Percentiles rank a stretch among this genome's conserved stretches.
Evolutionary conservation across 768 basidiomycete species (phyloP).

Genomic region (Trametes cinnabarina): DNA sequence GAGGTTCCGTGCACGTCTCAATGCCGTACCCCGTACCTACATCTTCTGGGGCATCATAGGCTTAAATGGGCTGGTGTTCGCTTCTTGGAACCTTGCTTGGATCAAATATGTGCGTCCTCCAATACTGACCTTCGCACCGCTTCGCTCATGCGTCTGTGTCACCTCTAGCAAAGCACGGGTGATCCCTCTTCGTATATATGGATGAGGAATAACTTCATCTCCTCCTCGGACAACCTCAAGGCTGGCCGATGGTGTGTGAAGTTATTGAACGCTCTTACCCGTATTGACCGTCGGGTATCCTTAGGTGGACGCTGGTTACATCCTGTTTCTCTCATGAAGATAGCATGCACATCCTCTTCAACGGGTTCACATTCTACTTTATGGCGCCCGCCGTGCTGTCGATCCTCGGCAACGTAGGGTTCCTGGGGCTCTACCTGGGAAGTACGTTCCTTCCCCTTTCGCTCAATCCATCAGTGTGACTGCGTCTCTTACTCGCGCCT

Average conservation of each 20-base stretch:
- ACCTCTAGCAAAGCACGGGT: conserved; percentile 23
- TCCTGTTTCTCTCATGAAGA: conserved; percentile 68
- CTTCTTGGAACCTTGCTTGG: conserved; percentile 47
- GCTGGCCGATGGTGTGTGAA: conserved; percentile 62
- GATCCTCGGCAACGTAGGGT: conserved; percentile 63
- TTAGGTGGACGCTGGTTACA: conserved; percentile 75
- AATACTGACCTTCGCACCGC: not conserved
- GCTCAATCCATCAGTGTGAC: not conserved
- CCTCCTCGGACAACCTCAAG: conserved; percentile 56
- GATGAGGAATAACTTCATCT: conserved; percentile 65
- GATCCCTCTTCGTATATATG: conserved; percentile 40
- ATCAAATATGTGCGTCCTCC: conserved; percentile 23
- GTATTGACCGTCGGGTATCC: not conserved
- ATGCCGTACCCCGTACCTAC: conserved; percentile 50
- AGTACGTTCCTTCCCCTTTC: conserved; percentile 39
- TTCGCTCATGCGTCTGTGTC: too few relatives aligned
- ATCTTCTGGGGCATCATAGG: conserved; percentile 66
- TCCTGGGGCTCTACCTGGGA: conserved; percentile 71
- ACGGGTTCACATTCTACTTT: conserved; percentile 76
- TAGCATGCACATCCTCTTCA: conserved; percentile 64
- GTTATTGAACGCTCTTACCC: too few relatives aligned
- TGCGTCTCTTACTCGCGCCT: not conserved
- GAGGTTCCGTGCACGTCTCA: conserved; percentile 35
- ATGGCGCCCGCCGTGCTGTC: conserved; percentile 64
- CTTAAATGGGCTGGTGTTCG: conserved; percentile 61